These are phyloP conservation scores for Neurospora terricola DNA, from an alignment of 495 filamentous ascomycete species.

Conservation along the genomic window DNA sequence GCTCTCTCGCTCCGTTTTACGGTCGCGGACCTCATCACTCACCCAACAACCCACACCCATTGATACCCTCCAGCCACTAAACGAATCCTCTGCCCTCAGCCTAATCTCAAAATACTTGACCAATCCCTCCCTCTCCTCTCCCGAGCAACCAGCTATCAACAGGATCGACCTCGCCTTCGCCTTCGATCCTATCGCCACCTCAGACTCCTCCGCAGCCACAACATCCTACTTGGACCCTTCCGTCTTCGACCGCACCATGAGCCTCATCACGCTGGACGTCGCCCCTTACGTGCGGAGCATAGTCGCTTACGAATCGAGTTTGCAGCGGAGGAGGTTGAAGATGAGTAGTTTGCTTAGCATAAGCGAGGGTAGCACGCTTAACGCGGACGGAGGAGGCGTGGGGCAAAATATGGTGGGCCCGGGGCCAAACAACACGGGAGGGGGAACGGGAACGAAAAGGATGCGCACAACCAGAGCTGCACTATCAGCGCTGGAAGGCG, in stretches of 20 bases:
- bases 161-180: constrained; percentile 39
- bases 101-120: constrained; percentile 21
- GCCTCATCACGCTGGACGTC: constrained; percentile 59
- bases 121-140: constrained; percentile 6
- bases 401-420: background rate
- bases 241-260: constrained; percentile 58
- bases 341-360: constrained; percentile 46
- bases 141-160: constrained; percentile 13
- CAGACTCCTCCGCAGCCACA: constrained; percentile 26
- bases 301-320: constrained; percentile 58
- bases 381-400: constrained; percentile 18
- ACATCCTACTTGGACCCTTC: constrained; percentile 43
- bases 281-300: constrained; percentile 79
- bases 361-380: constrained; percentile 36
- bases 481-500: constrained; percentile 74
- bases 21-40: constrained; percentile 1
- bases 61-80: constrained; percentile 9
- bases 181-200: constrained; percentile 47
- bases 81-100: constrained; percentile 18
- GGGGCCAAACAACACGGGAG: background rate
- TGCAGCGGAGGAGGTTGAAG: constrained; percentile 55
- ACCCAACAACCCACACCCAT: background rate
- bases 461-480: constrained; percentile 70
- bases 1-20: constrained; percentile 23
- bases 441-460: constrained; percentile 35